phyloP scores from a whole-genome alignment of 1,284 basidiomycete species.

The Apiotrichum gracile region DNA sequence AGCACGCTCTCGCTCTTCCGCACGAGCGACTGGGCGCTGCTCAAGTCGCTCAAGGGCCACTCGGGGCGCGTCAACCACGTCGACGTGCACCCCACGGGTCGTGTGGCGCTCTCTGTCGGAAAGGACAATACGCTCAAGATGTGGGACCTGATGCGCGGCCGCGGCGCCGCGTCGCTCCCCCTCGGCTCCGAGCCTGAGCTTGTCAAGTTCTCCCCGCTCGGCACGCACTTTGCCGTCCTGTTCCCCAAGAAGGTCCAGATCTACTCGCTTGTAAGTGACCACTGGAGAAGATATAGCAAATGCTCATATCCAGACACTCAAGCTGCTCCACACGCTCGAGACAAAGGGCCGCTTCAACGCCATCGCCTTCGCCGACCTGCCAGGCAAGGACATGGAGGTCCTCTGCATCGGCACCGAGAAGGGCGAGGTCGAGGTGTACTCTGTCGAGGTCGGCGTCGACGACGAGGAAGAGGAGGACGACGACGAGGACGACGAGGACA shows the following conservation, averaged over 20 bases:
- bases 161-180: slow-evolving; percentile 79
- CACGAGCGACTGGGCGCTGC: slow-evolving; percentile 84
- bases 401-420: slow-evolving; percentile 80
- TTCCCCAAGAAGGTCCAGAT: slow-evolving; percentile 59
- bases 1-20: slow-evolving; percentile 84
- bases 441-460: slow-evolving; percentile 29
- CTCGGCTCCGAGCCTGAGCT: slow-evolving; percentile 82
- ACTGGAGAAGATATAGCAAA: no score
- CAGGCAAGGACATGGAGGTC: slow-evolving; percentile 51
- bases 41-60: slow-evolving; percentile 84
- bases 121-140: slow-evolving; percentile 84
- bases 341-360: slow-evolving; percentile 76
- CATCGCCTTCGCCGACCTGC: slow-evolving; percentile 61
- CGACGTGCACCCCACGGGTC: slow-evolving; percentile 85
- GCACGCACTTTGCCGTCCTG: slow-evolving; percentile 71
- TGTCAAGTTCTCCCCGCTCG: slow-evolving; percentile 73
- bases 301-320: slow-evolving; percentile 75
- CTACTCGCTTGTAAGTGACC: slow-evolving; percentile 27
- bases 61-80: slow-evolving; percentile 85
- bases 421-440: slow-evolving; percentile 70
- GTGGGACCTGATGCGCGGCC: slow-evolving; percentile 98
- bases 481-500: slow-evolving; percentile 23
- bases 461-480: slow-evolving; percentile 24
- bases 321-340: slow-evolving; percentile 60
- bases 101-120: slow-evolving; percentile 84